Percentiles rank a stretch among this genome's conserved stretches.
Conservation (phyloP, 2,329 filamentous ascomycete genomes). For the Teratosphaeria destructans region DNA sequence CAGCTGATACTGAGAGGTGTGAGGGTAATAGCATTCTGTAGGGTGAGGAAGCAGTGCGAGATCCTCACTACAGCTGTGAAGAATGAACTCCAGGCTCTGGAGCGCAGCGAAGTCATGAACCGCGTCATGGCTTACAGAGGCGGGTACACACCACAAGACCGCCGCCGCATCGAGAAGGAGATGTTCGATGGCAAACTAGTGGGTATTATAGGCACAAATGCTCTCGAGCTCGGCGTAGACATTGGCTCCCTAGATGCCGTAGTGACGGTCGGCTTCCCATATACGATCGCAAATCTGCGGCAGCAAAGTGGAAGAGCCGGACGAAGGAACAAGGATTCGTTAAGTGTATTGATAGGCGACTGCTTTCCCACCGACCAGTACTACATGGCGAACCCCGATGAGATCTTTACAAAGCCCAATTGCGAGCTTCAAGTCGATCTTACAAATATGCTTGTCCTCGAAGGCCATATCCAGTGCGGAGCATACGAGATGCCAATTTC, state of each 20-base stretch:
- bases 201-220: conserved; percentile 87
- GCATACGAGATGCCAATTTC: conserved; percentile 89
- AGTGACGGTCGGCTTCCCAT: conserved; percentile 86
- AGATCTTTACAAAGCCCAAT: conserved; percentile 86
- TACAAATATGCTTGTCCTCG: conserved; percentile 79
- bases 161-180: conserved; percentile 77
- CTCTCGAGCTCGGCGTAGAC: conserved; percentile 86
- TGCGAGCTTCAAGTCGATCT: conserved; percentile 83
- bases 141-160: conserved; percentile 85
- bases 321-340: conserved; percentile 80
- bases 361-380: conserved; percentile 85
- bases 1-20: conserved; percentile 81
- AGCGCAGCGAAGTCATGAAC: conserved; percentile 61
- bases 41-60: conserved; percentile 81
- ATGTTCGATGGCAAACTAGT: conserved; percentile 95
- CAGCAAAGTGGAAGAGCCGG: conserved; percentile 93
- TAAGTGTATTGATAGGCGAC: conserved; percentile 83
- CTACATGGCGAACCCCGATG: conserved; percentile 93
- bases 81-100: conserved; percentile 61
- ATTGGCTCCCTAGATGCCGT: conserved; percentile 92
- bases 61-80: conserved; percentile 70
- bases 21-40: conserved; percentile 84
- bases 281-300: conserved; percentile 85
- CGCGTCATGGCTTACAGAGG: conserved; percentile 93
- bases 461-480: conserved; percentile 92